Evolutionary conservation across 2,329 filamentous ascomycete genomes (phyloP), one percentile per base, ranked within the genome.

Genomic region (Fonsecaea nubica): DNA sequence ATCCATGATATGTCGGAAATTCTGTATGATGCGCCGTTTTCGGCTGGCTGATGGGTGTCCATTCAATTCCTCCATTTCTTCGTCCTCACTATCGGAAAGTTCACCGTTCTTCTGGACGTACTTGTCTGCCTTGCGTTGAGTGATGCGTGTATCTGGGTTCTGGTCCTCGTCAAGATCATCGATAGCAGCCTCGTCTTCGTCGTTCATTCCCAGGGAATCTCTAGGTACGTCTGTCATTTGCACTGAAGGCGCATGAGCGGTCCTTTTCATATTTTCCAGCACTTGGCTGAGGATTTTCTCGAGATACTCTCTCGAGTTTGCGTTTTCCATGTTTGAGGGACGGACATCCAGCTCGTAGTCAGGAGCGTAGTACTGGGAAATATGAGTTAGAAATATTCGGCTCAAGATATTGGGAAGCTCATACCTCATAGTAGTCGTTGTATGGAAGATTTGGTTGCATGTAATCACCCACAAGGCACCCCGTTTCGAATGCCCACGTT

Each of bases 351-450:
- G 82, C 76, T 90, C 87, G 75, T 89, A 90, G 74, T 90, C 88
- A 2, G 88, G 88, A 5, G 85, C 87, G 74, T 90, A 90, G 75
- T 90, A 90, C 83, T 87, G 68, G 32, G 45, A 30, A 55, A 30
- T 2, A 25, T 48, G 72, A 77, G 74, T 71, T 58, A 69, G 70
- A 40, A 25, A 35, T 33, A 56, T 62, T 55, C 53, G 21, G 53
- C 45, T n/a, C 38, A 12, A 4, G 8, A 25, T 8, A 36, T 53
- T 35, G 10, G 36, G 52, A 30, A 69, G 10, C 32, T 10, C 78
- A 73, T 76, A 85, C 84, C 77, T 90, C 88, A 75, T 98, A 98
- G 79, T 98, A 98, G 81, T 98, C 94, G 70, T 97, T 98, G 79
- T 93, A 98, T 0, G 94, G 94, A 48, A 98, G 84, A n/a, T 91